Percentiles rank a stretch among this genome's conserved stretches.
Conservation (phyloP, 139 green algal species). For the Nannochloris sp. region DNA sequence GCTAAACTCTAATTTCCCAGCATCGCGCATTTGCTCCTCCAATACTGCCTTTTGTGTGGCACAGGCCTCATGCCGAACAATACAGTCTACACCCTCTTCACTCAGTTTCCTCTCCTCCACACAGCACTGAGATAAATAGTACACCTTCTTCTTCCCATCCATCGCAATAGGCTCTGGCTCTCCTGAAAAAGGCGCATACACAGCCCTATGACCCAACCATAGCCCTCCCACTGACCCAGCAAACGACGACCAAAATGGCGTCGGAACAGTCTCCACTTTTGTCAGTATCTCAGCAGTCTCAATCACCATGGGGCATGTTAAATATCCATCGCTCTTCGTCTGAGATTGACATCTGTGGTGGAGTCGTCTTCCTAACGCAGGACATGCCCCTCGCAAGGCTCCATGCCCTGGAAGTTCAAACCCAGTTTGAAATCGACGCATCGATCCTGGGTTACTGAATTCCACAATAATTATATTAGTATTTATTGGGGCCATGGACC, state of each 20-base stretch:
- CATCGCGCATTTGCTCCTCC: constrained; percentile 19
- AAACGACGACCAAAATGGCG: constrained; percentile 33
- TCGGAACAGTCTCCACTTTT: constrained; percentile 12
- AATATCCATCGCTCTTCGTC: neutral
- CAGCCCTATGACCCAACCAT: constrained; percentile 27
- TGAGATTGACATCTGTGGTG: neutral
- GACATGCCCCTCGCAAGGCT: neutral
- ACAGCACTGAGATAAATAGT: constrained; percentile 22
- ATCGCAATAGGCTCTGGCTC: constrained; percentile 25
- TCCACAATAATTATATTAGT: no score
- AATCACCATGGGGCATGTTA: neutral
- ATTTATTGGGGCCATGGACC: no score
- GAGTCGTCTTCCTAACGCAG: neutral
- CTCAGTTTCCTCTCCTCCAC: constrained; percentile 24
- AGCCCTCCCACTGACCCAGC: constrained; percentile 27
- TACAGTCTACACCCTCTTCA: neutral
- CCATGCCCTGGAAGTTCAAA: no score
- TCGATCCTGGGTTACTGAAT: no score
- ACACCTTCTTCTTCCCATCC: constrained; percentile 16
- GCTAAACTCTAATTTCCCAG: constrained; percentile 14
- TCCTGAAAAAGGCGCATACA: constrained; percentile 30
- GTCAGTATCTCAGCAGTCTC: constrained; percentile 5
- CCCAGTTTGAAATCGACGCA: no score
- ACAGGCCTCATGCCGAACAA: neutral
- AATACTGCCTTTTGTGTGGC: constrained; percentile 1